A percentile compares a stretch with the other conserved stretches of the same genome.
phyloP scores from a whole-genome alignment of 257 asterid species.

The Solanum appendiculatum region DNA sequence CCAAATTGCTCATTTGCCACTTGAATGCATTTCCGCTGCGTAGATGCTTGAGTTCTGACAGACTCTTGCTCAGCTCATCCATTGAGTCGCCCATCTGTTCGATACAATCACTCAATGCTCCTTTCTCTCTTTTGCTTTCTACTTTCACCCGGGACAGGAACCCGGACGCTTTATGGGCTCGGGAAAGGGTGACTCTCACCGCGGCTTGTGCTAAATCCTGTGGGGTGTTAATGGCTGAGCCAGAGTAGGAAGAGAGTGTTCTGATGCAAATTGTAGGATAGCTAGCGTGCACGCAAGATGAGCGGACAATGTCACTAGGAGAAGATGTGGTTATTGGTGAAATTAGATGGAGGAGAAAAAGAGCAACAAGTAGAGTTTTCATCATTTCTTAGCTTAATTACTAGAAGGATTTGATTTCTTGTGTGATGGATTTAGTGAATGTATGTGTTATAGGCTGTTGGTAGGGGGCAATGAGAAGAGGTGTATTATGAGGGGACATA shows the following conservation, averaged over 20 bases:
- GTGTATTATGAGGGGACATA: background rate
- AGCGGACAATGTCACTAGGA: constrained; percentile 36
- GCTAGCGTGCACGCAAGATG: constrained; percentile 80
- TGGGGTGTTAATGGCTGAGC: constrained; percentile 48
- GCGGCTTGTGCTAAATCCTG: constrained; percentile 66
- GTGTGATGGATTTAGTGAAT: background rate
- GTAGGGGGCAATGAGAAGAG: background rate
- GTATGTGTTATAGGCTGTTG: background rate
- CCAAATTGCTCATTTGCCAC: constrained; percentile 90
- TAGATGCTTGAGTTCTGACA: constrained; percentile 52
- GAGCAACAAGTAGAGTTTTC: constrained; percentile 5
- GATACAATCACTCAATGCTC: constrained; percentile 61
- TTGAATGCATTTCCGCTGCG: constrained; percentile 46
- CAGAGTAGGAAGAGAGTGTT: constrained; percentile 62
- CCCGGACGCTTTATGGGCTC: constrained; percentile 26
- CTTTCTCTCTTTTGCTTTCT: constrained; percentile 31
- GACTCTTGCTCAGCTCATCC: constrained; percentile 51
- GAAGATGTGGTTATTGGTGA: background rate
- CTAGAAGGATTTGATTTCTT: background rate
- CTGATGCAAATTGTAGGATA: constrained; percentile 76
- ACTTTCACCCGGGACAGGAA: constrained; percentile 32
- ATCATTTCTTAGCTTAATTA: background rate
- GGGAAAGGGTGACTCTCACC: constrained; percentile 56
- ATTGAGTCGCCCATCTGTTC: constrained; percentile 65
- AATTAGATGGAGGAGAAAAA: background rate